phyloP scores from a whole-genome alignment of 805 yeast species.

The Lachancea waltii region DNA sequence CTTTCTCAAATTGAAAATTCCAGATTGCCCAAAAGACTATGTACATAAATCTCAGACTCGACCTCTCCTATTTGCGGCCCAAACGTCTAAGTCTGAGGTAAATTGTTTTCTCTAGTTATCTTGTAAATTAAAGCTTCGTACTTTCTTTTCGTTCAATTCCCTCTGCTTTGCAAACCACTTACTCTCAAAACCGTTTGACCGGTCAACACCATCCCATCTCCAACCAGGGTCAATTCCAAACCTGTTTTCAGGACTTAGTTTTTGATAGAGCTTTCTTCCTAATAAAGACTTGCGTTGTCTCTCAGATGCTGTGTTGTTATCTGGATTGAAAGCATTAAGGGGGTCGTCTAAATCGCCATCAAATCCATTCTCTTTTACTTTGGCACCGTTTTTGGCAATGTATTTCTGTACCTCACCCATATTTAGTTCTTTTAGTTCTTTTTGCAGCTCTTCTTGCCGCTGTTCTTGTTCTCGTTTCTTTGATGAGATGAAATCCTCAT shows the following conservation, averaged over 20 bases:
- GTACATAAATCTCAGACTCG: no score
- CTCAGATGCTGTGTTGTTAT: neutral
- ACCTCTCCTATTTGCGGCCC: no score
- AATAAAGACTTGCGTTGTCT: conserved; percentile 16
- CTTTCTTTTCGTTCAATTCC: conserved; percentile 32
- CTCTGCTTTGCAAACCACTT: conserved; percentile 44
- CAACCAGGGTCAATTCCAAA: conserved; percentile 72
- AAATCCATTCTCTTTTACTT: conserved; percentile 10
- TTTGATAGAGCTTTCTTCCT: conserved; percentile 51
- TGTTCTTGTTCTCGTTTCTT: conserved; percentile 24
- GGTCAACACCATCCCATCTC: conserved; percentile 88
- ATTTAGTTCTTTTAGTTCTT: conserved; percentile 35
- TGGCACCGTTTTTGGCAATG: conserved; percentile 24
- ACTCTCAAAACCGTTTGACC: conserved; percentile 82
- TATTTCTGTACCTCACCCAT: conserved; percentile 32
- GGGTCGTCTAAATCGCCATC: conserved; percentile 50
- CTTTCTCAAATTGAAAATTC: no score
- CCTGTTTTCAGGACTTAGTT: conserved; percentile 54
- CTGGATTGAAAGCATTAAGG: conserved; percentile 40
- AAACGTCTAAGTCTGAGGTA: neutral
- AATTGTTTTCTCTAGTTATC: conserved; percentile 31
- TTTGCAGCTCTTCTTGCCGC: conserved; percentile 25
- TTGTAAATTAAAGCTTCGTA: conserved; percentile 32
- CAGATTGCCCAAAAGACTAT: no score
- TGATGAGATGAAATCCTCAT: conserved; percentile 9